Conservation (phyloP, 2,329 filamentous ascomycete species). For the Neoscytalidium dimidiatum region DNA sequence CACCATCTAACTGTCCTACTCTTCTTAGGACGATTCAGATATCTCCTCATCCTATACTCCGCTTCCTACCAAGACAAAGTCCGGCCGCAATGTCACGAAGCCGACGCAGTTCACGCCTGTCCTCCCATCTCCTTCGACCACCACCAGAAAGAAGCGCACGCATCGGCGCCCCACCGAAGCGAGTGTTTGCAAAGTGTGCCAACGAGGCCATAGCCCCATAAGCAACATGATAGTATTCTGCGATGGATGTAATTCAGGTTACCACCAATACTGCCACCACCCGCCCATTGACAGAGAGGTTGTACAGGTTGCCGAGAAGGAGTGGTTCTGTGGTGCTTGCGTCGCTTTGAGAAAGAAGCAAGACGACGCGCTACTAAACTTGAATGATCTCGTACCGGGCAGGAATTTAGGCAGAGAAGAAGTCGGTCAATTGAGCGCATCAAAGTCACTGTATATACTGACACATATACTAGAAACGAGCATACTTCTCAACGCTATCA, state of each 20-base stretch:
- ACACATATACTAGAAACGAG: conserved; percentile 54
- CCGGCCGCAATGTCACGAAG: conserved; percentile 70
- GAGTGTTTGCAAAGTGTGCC: conserved; percentile 70
- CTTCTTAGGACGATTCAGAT: conserved; percentile 36
- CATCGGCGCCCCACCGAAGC: conserved; percentile 33
- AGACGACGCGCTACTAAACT: conserved; percentile 40
- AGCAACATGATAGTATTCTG: conserved; percentile 84
- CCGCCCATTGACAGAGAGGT: conserved; percentile 72
- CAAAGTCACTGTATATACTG: conserved; percentile 24
- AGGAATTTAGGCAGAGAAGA: conserved; percentile 44
- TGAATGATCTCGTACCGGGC: conserved; percentile 41
- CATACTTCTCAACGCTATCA: conserved; percentile 64
- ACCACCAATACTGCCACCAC: conserved; percentile 81
- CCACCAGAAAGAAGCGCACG: conserved; percentile 49
- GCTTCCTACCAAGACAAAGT: conserved; percentile 70
- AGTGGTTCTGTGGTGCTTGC: conserved; percentile 73
- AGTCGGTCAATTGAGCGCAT: conserved; percentile 33
- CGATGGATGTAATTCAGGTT: conserved; percentile 76
- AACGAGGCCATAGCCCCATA: conserved; percentile 69
- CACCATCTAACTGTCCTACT: conserved; percentile 8
- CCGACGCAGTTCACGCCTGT: conserved; percentile 64
- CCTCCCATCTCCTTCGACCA: conserved; percentile 49
- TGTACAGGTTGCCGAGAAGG: conserved; percentile 64
- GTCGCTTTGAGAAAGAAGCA: conserved; percentile 33
- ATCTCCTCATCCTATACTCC: conserved; percentile 52